Percentiles rank a stretch among this genome's conserved stretches.
phyloP scores from a whole-genome alignment of 495 filamentous ascomycete genomes.

The Hypoxylon crocopeplum region DNA sequence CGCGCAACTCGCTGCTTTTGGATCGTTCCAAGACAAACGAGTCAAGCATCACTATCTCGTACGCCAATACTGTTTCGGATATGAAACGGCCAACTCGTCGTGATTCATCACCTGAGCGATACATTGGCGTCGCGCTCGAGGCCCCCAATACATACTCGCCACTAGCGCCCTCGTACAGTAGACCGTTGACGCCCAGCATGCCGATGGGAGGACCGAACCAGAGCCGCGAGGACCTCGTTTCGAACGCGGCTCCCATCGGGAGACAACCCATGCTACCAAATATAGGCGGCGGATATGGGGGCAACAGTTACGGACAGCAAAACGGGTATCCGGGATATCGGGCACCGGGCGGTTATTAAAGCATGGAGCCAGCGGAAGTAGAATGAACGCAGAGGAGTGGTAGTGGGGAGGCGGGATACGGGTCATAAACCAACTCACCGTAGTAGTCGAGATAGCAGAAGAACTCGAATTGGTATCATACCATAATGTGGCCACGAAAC shows the following conservation, averaged over 20 bases:
- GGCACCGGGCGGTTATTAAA: slow-evolving; percentile 15
- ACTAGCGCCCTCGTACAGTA: slow-evolving; percentile 21
- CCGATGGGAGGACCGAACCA: slow-evolving; percentile 16
- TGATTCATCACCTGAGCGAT: slow-evolving; percentile 35
- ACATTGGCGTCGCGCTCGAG: slow-evolving; percentile 23
- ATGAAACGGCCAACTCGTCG: slow-evolving; percentile 23
- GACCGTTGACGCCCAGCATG: slow-evolving; percentile 43
- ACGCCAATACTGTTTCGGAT: slow-evolving; percentile 42
- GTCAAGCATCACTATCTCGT: slow-evolving; percentile 33
- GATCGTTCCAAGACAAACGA: slow-evolving; percentile 42
- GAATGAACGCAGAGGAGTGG: slow-evolving; percentile 13
- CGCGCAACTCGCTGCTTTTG: slow-evolving; percentile 85
- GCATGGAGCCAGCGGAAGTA: not conserved
- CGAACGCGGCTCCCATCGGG: slow-evolving; percentile 29
- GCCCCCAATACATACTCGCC: slow-evolving; percentile 14
- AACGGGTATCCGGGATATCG: slow-evolving; percentile 29
- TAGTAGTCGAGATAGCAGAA: slow-evolving; percentile 16
- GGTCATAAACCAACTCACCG: slow-evolving; percentile 5
- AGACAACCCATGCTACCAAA: slow-evolving; percentile 44
- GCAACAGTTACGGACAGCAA: slow-evolving; percentile 13
- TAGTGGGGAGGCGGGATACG: slow-evolving; percentile 5
- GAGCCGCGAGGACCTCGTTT: slow-evolving; percentile 43
- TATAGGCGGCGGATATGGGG: slow-evolving; percentile 28
- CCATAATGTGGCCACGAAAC: slow-evolving; percentile 36
- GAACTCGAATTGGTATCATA: slow-evolving; percentile 9